A percentile compares a stretch with the other conserved stretches of the same genome.
Conservation (phyloP, 495 filamentous ascomycete species). For the Terfezia claveryi region DNA sequence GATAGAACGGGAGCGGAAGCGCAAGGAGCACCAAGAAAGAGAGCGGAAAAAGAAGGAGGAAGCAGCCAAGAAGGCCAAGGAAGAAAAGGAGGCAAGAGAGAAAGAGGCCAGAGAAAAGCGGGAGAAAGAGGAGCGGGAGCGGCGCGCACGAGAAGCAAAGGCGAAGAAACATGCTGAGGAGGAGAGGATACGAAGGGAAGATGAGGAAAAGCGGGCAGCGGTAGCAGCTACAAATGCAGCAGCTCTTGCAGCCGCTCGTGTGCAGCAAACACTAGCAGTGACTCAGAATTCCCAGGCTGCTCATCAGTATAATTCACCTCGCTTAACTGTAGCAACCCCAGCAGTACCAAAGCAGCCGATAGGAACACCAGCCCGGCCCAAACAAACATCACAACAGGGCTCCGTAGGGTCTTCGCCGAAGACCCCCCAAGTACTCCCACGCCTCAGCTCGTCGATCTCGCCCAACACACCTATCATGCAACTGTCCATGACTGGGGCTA, state of each 20-base stretch:
- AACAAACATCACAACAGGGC: constrained; percentile 64
- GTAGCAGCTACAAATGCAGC: constrained; percentile 23
- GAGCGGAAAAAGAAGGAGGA: constrained; percentile 57
- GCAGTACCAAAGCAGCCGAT: constrained; percentile 42
- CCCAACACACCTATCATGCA: constrained; percentile 36
- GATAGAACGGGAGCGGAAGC: constrained; percentile 50
- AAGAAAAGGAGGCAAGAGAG: constrained; percentile 49
- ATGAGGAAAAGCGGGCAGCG: constrained; percentile 32
- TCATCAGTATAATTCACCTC: constrained; percentile 45
- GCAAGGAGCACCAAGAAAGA: constrained; percentile 64
- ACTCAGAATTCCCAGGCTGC: constrained; percentile 1
- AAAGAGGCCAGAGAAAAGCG: constrained; percentile 52
- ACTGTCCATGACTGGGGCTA: constrained; percentile 34
- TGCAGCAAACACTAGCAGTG: constrained; percentile 18
- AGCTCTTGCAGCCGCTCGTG: constrained; percentile 23
- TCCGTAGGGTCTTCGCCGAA: constrained; percentile 49
- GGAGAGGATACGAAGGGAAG: constrained; percentile 42
- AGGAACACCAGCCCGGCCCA: constrained; percentile 39
- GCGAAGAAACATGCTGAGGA: constrained; percentile 43
- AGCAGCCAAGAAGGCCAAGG: constrained; percentile 33
- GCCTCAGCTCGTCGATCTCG: constrained; percentile 41
- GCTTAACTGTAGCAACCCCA: constrained; percentile 54
- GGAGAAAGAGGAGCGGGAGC: constrained; percentile 55
- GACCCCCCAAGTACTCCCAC: constrained; percentile 30
- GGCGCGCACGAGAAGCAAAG: constrained; percentile 34